Percentiles rank a stretch among this genome's conserved stretches.
phyloP scores from a whole-genome alignment of 2,329 filamentous ascomycete species.

The Apiospora pterosperma region DNA sequence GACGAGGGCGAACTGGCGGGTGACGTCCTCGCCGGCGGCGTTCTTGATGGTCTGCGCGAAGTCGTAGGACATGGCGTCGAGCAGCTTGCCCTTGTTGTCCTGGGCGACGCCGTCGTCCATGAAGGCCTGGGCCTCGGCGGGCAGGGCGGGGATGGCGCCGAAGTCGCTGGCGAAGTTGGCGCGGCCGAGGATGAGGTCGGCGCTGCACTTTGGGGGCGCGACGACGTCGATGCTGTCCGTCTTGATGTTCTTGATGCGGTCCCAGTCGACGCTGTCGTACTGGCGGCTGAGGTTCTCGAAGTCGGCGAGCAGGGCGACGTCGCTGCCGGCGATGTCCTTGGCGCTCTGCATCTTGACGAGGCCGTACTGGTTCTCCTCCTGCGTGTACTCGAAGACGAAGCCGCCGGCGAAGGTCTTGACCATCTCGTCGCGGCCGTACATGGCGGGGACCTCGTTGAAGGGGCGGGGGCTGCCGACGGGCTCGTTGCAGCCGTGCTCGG shows the following conservation, averaged over 20 bases:
- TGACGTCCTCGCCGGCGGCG: conserved; percentile 34
- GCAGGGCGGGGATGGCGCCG: conserved; percentile 63
- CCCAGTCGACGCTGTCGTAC: conserved; percentile 69
- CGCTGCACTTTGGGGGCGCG: conserved; percentile 56
- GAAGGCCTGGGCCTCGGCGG: conserved; percentile 57
- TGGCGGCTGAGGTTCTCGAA: conserved; percentile 70
- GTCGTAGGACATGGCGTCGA: conserved; percentile 54
- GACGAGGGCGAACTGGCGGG: conserved; percentile 29
- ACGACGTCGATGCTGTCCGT: conserved; percentile 45
- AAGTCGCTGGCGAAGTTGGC: conserved; percentile 70
- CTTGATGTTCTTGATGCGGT: conserved; percentile 58
- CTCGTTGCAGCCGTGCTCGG: conserved; percentile 72
- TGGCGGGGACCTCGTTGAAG: conserved; percentile 68
- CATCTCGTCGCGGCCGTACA: conserved; percentile 66
- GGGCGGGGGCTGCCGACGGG: conserved; percentile 51
- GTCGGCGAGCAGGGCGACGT: conserved; percentile 54
- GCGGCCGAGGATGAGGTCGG: conserved; percentile 55
- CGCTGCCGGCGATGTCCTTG: conserved; percentile 24
- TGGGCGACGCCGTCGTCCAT: conserved; percentile 70
- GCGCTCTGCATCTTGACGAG: conserved; percentile 58
- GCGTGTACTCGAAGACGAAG: conserved; percentile 72
- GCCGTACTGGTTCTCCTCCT: conserved; percentile 62
- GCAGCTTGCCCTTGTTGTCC: conserved; percentile 54
- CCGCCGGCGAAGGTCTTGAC: conserved; percentile 64
- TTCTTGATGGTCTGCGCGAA: conserved; percentile 43